Evolutionary conservation across 179 eudicot species (phyloP).

Genomic region (Drosera spatulata): DNA sequence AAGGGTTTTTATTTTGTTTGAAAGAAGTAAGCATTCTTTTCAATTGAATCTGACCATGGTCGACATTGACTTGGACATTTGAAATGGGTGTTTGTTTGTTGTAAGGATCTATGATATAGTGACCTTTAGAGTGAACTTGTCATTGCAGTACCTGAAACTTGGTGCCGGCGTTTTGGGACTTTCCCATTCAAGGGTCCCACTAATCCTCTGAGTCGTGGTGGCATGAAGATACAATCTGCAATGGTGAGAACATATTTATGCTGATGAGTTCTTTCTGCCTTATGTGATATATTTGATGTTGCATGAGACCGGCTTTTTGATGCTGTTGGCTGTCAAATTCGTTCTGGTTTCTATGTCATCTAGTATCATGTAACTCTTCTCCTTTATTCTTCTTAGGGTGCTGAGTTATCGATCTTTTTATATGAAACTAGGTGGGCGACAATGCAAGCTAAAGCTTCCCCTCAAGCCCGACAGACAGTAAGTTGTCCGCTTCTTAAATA

Average conservation of each 20-base stretch:
- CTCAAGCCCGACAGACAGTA: conserved; percentile 61
- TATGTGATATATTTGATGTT: background rate
- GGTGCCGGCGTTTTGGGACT: conserved; percentile 18
- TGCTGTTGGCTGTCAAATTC: background rate
- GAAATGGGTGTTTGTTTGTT: too few species aligned
- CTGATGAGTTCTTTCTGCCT: background rate
- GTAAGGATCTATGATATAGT: too few species aligned
- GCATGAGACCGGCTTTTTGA: background rate
- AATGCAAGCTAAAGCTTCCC: conserved; percentile 48
- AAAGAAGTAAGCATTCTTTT: too few species aligned
- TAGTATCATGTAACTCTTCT: background rate
- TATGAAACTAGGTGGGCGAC: conserved; percentile 30
- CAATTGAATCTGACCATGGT: too few species aligned
- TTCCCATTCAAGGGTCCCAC: conserved; percentile 20
- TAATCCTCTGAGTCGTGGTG: conserved; percentile 25
- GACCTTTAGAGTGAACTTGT: too few species aligned
- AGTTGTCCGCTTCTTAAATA: background rate
- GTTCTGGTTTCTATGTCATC: background rate
- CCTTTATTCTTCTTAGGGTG: conserved; percentile 23
- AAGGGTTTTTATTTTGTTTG: too few species aligned
- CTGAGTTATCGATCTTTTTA: conserved; percentile 26
- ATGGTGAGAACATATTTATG: conserved; percentile 18
- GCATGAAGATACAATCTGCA: conserved; percentile 18
- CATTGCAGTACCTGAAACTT: conserved; percentile 17
- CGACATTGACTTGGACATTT: too few species aligned